phyloP scores from a whole-genome alignment of 495 filamentous ascomycete species.

The Neurospora sp. region DNA sequence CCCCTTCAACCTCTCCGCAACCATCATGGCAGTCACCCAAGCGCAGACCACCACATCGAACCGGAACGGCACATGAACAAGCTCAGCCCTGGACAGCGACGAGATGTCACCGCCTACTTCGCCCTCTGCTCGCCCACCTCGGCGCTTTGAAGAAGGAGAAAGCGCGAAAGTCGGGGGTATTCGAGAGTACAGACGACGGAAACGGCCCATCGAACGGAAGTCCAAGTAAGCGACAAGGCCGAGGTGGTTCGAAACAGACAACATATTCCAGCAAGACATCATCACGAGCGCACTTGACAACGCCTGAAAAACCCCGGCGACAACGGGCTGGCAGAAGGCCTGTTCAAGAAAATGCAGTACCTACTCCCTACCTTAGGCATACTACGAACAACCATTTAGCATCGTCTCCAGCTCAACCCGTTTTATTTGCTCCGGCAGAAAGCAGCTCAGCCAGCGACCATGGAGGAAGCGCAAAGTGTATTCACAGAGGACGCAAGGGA shows the following conservation, averaged over 20 bases:
- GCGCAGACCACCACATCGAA: background rate
- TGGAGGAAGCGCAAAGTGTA: background rate
- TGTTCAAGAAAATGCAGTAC: constrained; percentile 11
- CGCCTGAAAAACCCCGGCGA: constrained; percentile 9
- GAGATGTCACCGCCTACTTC: constrained; percentile 45
- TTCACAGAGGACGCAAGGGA: constrained; percentile 4
- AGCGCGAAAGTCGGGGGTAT: background rate
- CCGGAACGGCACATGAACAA: background rate
- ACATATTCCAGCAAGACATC: constrained; percentile 17
- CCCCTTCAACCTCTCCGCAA: background rate
- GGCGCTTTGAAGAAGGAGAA: constrained; percentile 38
- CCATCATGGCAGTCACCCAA: background rate
- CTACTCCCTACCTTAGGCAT: constrained; percentile 20
- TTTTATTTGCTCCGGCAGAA: background rate
- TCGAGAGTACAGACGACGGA: background rate
- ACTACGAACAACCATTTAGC: constrained; percentile 13
- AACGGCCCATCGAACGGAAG: background rate
- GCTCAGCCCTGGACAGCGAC: constrained; percentile 43
- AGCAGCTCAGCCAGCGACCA: background rate
- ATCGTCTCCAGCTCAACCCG: constrained; percentile 4
- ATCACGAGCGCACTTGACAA: constrained; percentile 1
- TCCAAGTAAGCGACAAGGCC: background rate
- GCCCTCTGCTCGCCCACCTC: constrained; percentile 44
- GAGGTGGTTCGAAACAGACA: background rate
- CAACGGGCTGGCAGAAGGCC: constrained; percentile 4